These are phyloP conservation scores for Pseudomonodictys pantanalensis DNA, from an alignment of 495 filamentous ascomycete genomes.

Conservation along the genomic window DNA sequence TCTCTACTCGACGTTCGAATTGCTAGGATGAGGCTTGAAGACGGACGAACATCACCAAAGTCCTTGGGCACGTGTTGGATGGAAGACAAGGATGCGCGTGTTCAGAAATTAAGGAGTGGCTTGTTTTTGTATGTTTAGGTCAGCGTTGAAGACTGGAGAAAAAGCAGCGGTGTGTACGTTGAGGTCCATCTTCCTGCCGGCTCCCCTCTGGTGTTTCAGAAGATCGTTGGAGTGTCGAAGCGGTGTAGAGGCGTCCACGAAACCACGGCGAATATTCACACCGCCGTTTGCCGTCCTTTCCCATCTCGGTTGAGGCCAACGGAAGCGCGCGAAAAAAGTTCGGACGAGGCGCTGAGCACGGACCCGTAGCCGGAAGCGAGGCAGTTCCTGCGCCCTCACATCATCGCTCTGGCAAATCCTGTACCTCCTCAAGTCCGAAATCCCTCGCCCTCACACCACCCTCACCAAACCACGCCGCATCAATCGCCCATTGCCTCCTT, in stretches of 20 bases:
- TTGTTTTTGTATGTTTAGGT: neutral
- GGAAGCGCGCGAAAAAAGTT: neutral
- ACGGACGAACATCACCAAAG: neutral
- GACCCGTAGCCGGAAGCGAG: too few species aligned
- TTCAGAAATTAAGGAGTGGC: slow-evolving; percentile 20
- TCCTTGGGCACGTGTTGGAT: neutral
- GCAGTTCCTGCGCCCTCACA: slow-evolving; percentile 1
- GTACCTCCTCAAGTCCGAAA: slow-evolving; percentile 2
- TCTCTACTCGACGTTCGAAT: neutral
- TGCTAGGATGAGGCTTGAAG: neutral
- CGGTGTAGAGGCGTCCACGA: too few species aligned
- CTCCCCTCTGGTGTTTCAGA: too few species aligned
- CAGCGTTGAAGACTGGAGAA: neutral
- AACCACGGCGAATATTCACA: too few species aligned
- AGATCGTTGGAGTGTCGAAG: too few species aligned
- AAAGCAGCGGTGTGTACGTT: neutral
- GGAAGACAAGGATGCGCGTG: slow-evolving; percentile 16
- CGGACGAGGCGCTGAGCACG: neutral
- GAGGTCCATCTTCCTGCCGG: neutral
- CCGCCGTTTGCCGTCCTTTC: too few species aligned
- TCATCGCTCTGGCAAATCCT: slow-evolving; percentile 5
- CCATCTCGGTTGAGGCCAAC: neutral
- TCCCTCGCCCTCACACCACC: slow-evolving; percentile 10
- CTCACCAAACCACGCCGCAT: neutral
- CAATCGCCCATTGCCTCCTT: slow-evolving; percentile 6